phyloP scores from a whole-genome alignment of 2,329 filamentous ascomycete species.

The Aspergillus ustus region DNA sequence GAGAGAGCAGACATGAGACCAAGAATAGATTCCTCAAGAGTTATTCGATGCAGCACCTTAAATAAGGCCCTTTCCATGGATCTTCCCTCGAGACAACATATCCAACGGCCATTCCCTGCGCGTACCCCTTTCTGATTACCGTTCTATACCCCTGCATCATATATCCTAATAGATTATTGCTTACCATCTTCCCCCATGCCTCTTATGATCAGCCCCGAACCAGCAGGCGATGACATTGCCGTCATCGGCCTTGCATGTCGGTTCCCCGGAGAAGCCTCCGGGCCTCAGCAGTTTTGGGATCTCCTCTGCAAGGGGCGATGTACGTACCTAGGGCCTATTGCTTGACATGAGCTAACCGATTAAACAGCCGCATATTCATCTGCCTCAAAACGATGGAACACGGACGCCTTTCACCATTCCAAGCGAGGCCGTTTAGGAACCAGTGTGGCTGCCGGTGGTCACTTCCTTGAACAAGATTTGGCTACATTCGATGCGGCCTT shows the following conservation, averaged over 20 bases:
- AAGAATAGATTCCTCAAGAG: too few relatives aligned
- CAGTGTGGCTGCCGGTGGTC: constrained; percentile 4
- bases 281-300: background rate
- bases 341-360: background rate
- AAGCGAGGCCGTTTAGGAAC: constrained; percentile 7
- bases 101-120: too few relatives aligned
- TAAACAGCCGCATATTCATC: background rate
- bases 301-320: background rate
- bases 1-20: too few relatives aligned
- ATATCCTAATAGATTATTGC: too few relatives aligned
- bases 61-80: too few relatives aligned
- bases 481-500: constrained; percentile 35
- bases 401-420: constrained; percentile 14
- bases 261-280: background rate
- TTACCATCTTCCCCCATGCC: background rate
- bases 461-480: constrained; percentile 32
- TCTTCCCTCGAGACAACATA: too few relatives aligned
- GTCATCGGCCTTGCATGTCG: constrained; percentile 3
- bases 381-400: constrained; percentile 1
- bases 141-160: too few relatives aligned
- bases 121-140: too few relatives aligned
- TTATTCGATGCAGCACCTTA: too few relatives aligned
- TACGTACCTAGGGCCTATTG: background rate
- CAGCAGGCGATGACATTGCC: background rate
- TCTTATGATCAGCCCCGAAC: background rate